A percentile compares a stretch with the other conserved stretches of the same genome.
Conservation (phyloP, 805 yeast genomes). For the Candida endomychidarum region DNA sequence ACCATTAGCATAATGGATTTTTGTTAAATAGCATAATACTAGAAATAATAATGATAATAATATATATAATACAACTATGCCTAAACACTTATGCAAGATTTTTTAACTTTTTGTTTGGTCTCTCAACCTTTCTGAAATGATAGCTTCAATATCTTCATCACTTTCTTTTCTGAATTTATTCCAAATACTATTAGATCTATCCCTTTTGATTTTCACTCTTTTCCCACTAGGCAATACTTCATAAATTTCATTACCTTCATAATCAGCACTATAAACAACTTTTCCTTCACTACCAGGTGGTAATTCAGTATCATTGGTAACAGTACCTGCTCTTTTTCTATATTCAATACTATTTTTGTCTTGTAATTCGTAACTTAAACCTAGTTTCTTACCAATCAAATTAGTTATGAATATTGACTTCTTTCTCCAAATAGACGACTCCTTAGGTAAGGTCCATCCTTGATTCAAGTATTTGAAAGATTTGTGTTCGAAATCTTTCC, state of each 20-base stretch:
- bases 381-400: neutral
- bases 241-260: constrained; percentile 27
- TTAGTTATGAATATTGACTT: constrained; percentile 3
- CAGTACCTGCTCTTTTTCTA: constrained; percentile 51
- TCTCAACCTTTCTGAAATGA: constrained; percentile 49
- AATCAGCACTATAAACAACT: constrained; percentile 26
- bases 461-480: constrained; percentile 73
- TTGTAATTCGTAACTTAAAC: constrained; percentile 6
- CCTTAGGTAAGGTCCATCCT: constrained; percentile 70
- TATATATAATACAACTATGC: constrained; percentile 1
- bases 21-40: neutral
- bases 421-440: constrained; percentile 30
- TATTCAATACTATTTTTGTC: constrained; percentile 34
- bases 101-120: constrained; percentile 9
- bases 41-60: constrained; percentile 3
- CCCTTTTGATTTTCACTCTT: constrained; percentile 41
- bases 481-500: constrained; percentile 68
- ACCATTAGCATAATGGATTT: neutral
- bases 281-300: constrained; percentile 48
- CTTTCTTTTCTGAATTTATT: constrained; percentile 9
- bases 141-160: constrained; percentile 50
- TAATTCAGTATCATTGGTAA: constrained; percentile 46
- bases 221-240: constrained; percentile 79
- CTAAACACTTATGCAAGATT: too few relatives aligned
- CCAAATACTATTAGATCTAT: constrained; percentile 11